phyloP scores from a whole-genome alignment of 257 asterid species.

The Salvia rosmarinus region DNA sequence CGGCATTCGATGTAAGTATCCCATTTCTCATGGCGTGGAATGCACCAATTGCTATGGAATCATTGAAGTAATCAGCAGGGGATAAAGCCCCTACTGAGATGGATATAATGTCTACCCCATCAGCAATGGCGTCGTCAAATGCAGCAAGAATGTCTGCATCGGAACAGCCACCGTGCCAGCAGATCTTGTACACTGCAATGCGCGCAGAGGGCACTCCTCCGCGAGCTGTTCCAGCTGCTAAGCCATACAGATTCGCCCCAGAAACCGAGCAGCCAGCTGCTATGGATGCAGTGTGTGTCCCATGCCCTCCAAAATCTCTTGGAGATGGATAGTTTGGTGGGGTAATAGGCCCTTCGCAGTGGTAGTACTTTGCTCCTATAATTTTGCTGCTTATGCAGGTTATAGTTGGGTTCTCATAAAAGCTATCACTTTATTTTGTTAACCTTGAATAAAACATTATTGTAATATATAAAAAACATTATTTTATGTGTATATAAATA shows the following conservation, averaged over 20 bases:
- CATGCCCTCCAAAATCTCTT: constrained; percentile 61
- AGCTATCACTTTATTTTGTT: too few relatives aligned
- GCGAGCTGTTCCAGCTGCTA: constrained; percentile 56
- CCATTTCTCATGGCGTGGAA: constrained; percentile 52
- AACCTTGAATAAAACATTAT: too few relatives aligned
- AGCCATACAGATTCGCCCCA: constrained; percentile 45
- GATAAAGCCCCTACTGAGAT: constrained; percentile 42
- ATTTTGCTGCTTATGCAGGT: constrained; percentile 74
- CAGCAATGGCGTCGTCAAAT: constrained; percentile 50
- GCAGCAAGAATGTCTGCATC: constrained; percentile 54
- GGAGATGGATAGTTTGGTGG: constrained; percentile 47
- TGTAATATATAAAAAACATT: too few relatives aligned
- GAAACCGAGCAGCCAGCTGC: constrained; percentile 48
- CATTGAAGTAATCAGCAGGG: constrained; percentile 40
- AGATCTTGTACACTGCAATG: constrained; percentile 57
- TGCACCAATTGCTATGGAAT: constrained; percentile 52
- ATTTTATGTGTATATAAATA: too few relatives aligned
- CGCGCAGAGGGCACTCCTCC: constrained; percentile 68
- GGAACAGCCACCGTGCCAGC: constrained; percentile 54
- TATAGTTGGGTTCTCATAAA: too few relatives aligned
- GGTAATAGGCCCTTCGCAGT: constrained; percentile 34
- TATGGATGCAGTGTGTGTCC: constrained; percentile 62
- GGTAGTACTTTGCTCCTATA: constrained; percentile 63
- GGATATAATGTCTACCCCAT: constrained; percentile 48
- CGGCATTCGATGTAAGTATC: constrained; percentile 46